Conservation (phyloP, 1,284 basidiomycete genomes). For the Moesziomyces sp. region DNA sequence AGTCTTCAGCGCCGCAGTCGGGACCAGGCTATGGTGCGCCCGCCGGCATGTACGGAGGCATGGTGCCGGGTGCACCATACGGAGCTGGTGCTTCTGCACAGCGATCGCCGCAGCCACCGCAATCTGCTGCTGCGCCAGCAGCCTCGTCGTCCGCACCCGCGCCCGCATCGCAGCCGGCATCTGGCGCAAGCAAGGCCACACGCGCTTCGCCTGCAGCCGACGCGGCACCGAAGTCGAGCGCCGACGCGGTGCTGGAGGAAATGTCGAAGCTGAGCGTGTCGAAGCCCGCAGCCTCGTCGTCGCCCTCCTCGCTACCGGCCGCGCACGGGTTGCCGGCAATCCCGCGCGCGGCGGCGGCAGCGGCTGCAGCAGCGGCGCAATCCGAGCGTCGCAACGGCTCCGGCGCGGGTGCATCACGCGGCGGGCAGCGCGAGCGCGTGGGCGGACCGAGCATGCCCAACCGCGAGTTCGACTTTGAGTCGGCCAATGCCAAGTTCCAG, state of each 20-base stretch:
- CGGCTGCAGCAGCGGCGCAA: conserved; percentile 31
- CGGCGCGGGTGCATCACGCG: background rate
- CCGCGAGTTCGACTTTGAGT: conserved; percentile 65
- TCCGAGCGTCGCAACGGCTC: conserved; percentile 19
- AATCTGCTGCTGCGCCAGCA: conserved; percentile 15
- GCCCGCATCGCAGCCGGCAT: background rate
- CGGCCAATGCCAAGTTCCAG: conserved; percentile 63
- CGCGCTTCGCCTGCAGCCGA: conserved; percentile 20
- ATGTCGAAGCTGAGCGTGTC: conserved; percentile 55
- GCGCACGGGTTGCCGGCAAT: conserved; percentile 46
- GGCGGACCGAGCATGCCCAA: conserved; percentile 47
- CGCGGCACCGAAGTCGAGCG: conserved; percentile 26
- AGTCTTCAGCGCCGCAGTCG: conserved; percentile 29
- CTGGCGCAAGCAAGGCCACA: conserved; percentile 3
- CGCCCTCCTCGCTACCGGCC: conserved; percentile 27
- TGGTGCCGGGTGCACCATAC: conserved; percentile 29
- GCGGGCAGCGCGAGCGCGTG: background rate
- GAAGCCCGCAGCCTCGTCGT: conserved; percentile 20
- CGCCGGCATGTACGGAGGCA: conserved; percentile 26
- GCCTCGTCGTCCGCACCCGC: conserved; percentile 17
- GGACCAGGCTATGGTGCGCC: conserved; percentile 24
- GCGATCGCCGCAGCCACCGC: conserved; percentile 13
- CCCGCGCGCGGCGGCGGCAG: conserved; percentile 52
- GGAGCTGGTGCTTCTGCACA: conserved; percentile 20
- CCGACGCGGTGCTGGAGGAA: conserved; percentile 54